phyloP scores from a whole-genome alignment of 768 basidiomycete species.

The Leccinum longicurvipes region DNA sequence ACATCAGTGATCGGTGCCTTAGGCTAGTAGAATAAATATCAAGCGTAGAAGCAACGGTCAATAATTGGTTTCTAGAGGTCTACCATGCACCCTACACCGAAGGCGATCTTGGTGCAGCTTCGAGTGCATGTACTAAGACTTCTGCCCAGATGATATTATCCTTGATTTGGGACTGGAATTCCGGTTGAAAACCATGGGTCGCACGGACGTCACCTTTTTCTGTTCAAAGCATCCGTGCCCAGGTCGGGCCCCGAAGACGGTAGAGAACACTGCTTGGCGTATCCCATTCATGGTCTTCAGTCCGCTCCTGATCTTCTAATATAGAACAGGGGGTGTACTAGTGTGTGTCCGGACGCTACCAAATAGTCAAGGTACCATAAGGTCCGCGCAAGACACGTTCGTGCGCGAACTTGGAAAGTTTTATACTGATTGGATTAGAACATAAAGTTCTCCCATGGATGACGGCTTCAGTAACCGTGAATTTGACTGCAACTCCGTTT shows the following conservation, averaged over 20 bases:
- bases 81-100: not conserved
- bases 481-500: not conserved
- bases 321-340: not conserved
- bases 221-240: not conserved
- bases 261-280: not conserved
- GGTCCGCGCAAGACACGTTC: slow-evolving; percentile 7
- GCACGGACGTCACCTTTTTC: not conserved
- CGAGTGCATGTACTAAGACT: too few species aligned
- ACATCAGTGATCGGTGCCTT: not conserved
- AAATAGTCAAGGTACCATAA: not conserved
- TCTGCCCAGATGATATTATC: not conserved
- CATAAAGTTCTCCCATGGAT: not conserved
- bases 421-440: not conserved
- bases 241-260: not conserved
- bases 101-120: not conserved
- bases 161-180: too few species aligned
- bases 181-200: not conserved
- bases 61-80: not conserved
- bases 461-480: not conserved
- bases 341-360: not conserved
- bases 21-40: not conserved
- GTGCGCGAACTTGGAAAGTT: not conserved
- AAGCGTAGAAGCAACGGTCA: not conserved
- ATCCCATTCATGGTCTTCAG: not conserved
- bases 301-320: not conserved